These are phyloP conservation scores for sorghum (Sorghum bicolor) DNA, from an alignment of 176 grass and related monocot genomes.

Conservation along the genomic window DNA sequence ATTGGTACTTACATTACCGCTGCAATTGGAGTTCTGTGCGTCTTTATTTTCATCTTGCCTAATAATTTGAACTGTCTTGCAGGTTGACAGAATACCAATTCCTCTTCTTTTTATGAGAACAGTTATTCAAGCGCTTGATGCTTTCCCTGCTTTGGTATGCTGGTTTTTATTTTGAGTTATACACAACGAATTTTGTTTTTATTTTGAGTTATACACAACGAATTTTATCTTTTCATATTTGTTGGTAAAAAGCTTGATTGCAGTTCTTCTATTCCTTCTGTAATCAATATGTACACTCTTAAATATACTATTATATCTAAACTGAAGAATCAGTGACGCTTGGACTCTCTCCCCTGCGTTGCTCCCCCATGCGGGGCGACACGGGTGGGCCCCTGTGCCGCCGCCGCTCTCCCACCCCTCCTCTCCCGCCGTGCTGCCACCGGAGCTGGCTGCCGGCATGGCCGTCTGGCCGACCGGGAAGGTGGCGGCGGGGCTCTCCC, in stretches of 20 bases:
- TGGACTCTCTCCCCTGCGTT: no score
- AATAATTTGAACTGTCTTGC: conserved; percentile 25
- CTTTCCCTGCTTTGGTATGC: conserved; percentile 93
- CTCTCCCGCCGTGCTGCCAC: no score
- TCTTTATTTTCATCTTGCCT: conserved; percentile 10
- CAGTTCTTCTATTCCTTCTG: neutral
- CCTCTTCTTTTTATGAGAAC: conserved; percentile 99
- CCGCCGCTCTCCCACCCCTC: no score
- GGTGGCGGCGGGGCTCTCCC: no score
- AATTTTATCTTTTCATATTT: conserved; percentile 32
- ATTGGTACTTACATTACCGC: conserved; percentile 53
- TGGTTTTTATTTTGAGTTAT: conserved; percentile 18
- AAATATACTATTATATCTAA: conserved; percentile 16
- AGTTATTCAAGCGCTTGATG: conserved; percentile 95
- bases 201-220: neutral
- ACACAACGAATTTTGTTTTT: no score
- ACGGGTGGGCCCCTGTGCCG: no score
- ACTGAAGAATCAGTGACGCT: no score
- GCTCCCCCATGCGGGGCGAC: no score
- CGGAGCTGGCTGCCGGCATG: no score
- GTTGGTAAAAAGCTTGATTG: neutral
- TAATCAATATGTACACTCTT: neutral
- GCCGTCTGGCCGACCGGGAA: no score
- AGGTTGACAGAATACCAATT: conserved; percentile 92
- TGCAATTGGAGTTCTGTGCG: neutral